Evolutionary conservation across 345 rosid genomes (phyloP).

Genomic region (Nasturtium officinale): DNA sequence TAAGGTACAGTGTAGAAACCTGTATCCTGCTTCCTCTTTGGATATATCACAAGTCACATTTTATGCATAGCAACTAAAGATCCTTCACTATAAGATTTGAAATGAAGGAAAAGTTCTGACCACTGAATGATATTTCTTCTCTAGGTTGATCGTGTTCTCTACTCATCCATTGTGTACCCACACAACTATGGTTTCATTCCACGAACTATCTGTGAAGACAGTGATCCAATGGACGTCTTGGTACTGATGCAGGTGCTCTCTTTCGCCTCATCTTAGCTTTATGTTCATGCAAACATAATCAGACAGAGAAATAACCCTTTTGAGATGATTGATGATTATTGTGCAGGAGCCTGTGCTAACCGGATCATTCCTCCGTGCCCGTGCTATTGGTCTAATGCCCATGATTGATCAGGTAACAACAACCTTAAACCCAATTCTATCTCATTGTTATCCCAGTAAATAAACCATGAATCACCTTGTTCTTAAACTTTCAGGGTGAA

Average conservation of each 20-base stretch:
- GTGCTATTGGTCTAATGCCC: slow-evolving; percentile 98
- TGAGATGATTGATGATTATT: slow-evolving; percentile 23
- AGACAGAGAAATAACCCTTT: slow-evolving; percentile 5
- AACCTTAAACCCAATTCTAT: not conserved
- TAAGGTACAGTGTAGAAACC: slow-evolving; percentile 48
- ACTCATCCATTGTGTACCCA: slow-evolving; percentile 98
- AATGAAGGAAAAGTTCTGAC: not conserved
- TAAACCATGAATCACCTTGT: slow-evolving; percentile 14
- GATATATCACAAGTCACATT: not conserved
- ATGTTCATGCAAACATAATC: not conserved
- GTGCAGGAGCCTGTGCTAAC: slow-evolving; percentile 88
- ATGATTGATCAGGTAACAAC: slow-evolving; percentile 87
- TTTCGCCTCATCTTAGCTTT: not conserved
- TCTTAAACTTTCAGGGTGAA: slow-evolving; percentile 65
- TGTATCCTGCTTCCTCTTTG: not conserved
- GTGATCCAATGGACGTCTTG: slow-evolving; percentile 97
- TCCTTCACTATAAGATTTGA: not conserved
- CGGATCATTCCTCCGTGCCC: slow-evolving; percentile 93
- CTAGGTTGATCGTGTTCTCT: slow-evolving; percentile 93
- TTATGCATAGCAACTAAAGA: slow-evolving; percentile 5
- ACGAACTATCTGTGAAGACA: slow-evolving; percentile 92
- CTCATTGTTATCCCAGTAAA: not conserved
- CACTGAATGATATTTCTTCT: slow-evolving; percentile 18
- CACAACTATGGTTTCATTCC: slow-evolving; percentile 99
- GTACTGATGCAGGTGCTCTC: slow-evolving; percentile 90